Conservation (phyloP, 1,284 basidiomycete genomes). For the Ceratobasidium sp. region DNA sequence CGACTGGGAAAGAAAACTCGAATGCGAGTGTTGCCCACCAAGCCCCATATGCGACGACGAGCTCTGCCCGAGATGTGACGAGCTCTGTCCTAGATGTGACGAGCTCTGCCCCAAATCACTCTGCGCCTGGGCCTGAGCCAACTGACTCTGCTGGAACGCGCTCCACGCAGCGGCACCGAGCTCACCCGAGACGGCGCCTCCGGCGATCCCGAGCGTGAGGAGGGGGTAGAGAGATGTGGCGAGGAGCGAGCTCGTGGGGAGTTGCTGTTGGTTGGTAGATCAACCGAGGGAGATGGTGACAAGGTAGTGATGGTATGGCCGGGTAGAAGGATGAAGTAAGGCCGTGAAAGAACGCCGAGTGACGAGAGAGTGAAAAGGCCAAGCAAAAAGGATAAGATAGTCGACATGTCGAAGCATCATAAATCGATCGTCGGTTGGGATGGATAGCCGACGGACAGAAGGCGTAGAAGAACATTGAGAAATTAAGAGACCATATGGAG, state of each 20-base stretch:
- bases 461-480: neutral
- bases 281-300: neutral
- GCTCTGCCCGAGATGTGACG: neutral
- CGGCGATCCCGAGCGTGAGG: constrained; percentile 37
- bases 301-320: too few relatives aligned
- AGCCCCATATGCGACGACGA: neutral
- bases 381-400: too few relatives aligned
- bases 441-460: neutral
- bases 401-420: too few relatives aligned
- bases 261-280: constrained; percentile 10
- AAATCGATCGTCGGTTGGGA: too few relatives aligned
- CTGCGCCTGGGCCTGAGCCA: constrained; percentile 18
- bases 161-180: constrained; percentile 33
- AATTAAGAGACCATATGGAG: neutral
- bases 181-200: constrained; percentile 37
- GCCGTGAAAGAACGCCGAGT: too few relatives aligned
- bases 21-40: constrained; percentile 1
- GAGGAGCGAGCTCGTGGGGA: constrained; percentile 33
- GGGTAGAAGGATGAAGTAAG: too few relatives aligned
- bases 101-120: neutral
- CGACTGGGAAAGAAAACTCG: constrained; percentile 3
- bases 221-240: constrained; percentile 35
- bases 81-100: neutral
- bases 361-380: too few relatives aligned
- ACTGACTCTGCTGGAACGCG: constrained; percentile 33